phyloP scores from a whole-genome alignment of 2,329 filamentous ascomycete species.

The Penicillium digitatum region DNA sequence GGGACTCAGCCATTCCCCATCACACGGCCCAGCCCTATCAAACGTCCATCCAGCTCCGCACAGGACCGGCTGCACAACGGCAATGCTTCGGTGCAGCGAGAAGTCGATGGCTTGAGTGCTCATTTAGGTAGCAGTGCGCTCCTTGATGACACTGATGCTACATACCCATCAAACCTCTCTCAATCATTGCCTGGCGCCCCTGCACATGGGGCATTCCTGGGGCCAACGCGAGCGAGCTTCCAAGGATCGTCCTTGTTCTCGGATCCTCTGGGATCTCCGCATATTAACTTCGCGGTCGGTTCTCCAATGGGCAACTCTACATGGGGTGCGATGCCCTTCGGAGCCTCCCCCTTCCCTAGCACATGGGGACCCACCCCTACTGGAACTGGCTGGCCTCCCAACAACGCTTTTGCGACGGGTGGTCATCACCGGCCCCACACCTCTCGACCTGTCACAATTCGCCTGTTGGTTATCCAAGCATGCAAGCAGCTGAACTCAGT shows the following conservation, averaged over 20 bases:
- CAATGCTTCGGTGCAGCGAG: constrained; percentile 46
- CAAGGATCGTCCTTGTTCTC: constrained; percentile 41
- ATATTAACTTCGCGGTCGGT: constrained; percentile 32
- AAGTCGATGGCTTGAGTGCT: constrained; percentile 68
- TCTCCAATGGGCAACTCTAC: constrained; percentile 30
- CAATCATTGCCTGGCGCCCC: constrained; percentile 50
- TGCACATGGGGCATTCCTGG: constrained; percentile 49
- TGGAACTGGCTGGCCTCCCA: constrained; percentile 47
- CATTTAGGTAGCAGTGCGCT: constrained; percentile 89
- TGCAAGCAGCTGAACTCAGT: constrained; percentile 60
- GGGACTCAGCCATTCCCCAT: constrained; percentile 66
- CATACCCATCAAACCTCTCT: constrained; percentile 52
- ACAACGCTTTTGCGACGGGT: constrained; percentile 48
- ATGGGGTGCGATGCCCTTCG: constrained; percentile 40
- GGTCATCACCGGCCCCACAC: constrained; percentile 50
- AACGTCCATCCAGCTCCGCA: constrained; percentile 72
- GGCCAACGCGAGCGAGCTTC: constrained; percentile 42
- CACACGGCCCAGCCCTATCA: constrained; percentile 78
- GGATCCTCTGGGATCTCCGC: constrained; percentile 40
- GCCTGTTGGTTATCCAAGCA: constrained; percentile 70
- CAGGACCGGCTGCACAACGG: constrained; percentile 45
- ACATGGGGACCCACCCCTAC: constrained; percentile 40
- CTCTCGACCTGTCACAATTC: constrained; percentile 64
- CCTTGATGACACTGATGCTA: constrained; percentile 68
- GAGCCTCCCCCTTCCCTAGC: constrained; percentile 36